Evolutionary conservation across 139 green algal species (phyloP), one percentile per base, ranked within the genome.

Genomic region (Gonium pectorale): DNA sequence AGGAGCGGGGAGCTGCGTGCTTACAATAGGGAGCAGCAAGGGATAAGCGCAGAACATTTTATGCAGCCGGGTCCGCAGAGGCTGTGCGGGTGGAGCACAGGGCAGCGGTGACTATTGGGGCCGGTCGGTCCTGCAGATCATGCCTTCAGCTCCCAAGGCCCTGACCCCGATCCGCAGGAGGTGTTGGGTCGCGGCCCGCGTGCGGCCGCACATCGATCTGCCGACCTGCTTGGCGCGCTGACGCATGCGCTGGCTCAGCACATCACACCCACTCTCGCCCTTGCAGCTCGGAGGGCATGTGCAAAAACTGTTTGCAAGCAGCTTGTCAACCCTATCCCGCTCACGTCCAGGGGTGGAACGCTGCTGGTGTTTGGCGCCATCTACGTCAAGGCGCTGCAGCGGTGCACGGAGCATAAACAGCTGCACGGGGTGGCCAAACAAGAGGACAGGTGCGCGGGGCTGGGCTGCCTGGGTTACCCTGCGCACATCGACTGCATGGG

Each of bases 311-410:
- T 11, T 4, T 33, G n/a, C n/a, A n/a, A n/a, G n/a, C n/a, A n/a
- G n/a, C n/a, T n/a, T n/a, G n/a, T n/a, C n/a, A n/a, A n/a, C n/a
- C n/a, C n/a, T n/a, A n/a, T n/a, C n/a, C n/a, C n/a, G n/a, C n/a
- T n/a, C n/a, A n/a, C n/a, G n/a, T 41, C 13, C 75, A 83, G 90
- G 90, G 87, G 37, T 3, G 87, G 81, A 35, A 90, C 87, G 41
- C 27, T 86, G 40, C 27, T 90, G 26, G 82, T 90, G 37, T 90
- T 90, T 19, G 87, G 75, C 38, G 74, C 83, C 33, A 80, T 91
- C 44, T 89, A 90, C 67, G 86, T 83, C 74, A 90, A 90, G 63
- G 77, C 83, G 59, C 43, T 29, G 21, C 77, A 83, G 43, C 63
- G 64, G 60, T 83, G 62, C 77, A 0, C 31, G n/a, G 77, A 83